Evolutionary conservation across 1,139 yeast species (phyloP), one percentile per base, ranked within the genome.

Genomic region (Debaryomyces coudertii): DNA sequence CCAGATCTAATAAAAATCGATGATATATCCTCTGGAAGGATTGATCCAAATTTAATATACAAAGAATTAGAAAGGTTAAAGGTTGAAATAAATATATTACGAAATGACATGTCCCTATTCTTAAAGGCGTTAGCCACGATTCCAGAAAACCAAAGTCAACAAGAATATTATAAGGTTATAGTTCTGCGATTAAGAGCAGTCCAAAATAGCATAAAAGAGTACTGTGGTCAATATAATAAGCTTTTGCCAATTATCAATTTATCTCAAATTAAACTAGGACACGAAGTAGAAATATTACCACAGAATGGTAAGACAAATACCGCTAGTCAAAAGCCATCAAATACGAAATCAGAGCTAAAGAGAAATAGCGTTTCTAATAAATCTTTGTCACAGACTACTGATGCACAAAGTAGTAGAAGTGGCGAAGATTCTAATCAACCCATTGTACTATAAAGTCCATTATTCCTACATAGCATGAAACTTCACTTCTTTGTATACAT

Each of bases 251-350:
- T 79, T 30, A 76, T 80, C 36, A 72, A 78, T 49, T 67, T 76
- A 51, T 71, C 82, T 1, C 83, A 79, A 54, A 71, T 76, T 34
- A 76, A 74, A 49, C 61, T 75, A 44, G 80, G 79, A 1, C 74
- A 73, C 46, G 79, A 74, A 35, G 77, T 69, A 23, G 80, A 75
- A 51, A 62, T 58, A 2, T 58, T 62, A 24, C 66, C 68, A 2
- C 43, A 40, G 25, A 15, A 23, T 30, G 31, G 31, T 16, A 31
- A 31, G 14, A 11, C 34, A n/a, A 30, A 30, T 24, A 12, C 18
- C 8, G 12, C 28, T 28, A 34, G 15, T 18, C 35, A 36, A 23
- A 22, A 33, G 38, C 28, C 23, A 14, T 9, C 35, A n/a, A 22
- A 18, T 12, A 11, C 16, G 7, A 33, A 16, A 3, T n/a, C 23